Evolutionary conservation across 2,329 filamentous ascomycete species (phyloP).

Genomic region (Harringtonia lauricola): DNA sequence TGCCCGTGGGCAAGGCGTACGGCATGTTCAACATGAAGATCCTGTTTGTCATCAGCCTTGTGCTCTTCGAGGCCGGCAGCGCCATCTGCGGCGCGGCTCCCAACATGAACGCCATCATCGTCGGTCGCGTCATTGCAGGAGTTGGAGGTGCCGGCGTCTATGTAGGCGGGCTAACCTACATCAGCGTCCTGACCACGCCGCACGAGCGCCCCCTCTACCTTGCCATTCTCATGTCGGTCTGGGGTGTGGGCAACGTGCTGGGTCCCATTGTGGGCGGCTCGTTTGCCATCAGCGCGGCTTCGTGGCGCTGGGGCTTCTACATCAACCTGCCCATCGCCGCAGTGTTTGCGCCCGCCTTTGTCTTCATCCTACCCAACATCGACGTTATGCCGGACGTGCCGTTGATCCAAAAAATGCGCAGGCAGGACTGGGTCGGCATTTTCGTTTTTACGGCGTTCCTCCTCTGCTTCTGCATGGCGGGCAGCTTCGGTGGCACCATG

Average conservation of each 20-base stretch:
- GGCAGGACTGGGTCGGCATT: conserved; percentile 21
- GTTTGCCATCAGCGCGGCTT: conserved; percentile 21
- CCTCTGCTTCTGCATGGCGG: conserved; percentile 30
- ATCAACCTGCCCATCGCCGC: conserved; percentile 35
- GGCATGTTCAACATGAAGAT: conserved; percentile 31
- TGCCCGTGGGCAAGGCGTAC: conserved; percentile 24
- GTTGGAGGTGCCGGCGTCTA: conserved; percentile 28
- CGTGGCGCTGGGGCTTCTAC: conserved; percentile 29
- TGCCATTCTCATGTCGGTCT: conserved; percentile 2
- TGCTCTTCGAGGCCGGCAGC: conserved; percentile 14
- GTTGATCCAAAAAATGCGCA: conserved; percentile 9
- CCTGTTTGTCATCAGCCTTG: conserved; percentile 15
- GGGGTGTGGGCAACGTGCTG: conserved; percentile 6
- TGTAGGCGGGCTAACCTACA: conserved; percentile 11
- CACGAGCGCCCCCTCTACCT: conserved; percentile 4
- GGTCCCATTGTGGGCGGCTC: conserved; percentile 27
- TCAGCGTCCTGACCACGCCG: not conserved
- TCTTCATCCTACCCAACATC: conserved; percentile 29
- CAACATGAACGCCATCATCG: conserved; percentile 31
- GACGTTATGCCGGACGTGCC: conserved; percentile 8
- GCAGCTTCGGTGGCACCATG: conserved; percentile 37
- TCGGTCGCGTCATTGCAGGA: conserved; percentile 30
- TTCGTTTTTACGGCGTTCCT: conserved; percentile 20
- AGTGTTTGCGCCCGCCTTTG: conserved; percentile 26
- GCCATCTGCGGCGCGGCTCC: conserved; percentile 27